Evolutionary conservation across 2,329 filamentous ascomycete species (phyloP).

Genomic region (Neocatenulostroma microsporum): DNA sequence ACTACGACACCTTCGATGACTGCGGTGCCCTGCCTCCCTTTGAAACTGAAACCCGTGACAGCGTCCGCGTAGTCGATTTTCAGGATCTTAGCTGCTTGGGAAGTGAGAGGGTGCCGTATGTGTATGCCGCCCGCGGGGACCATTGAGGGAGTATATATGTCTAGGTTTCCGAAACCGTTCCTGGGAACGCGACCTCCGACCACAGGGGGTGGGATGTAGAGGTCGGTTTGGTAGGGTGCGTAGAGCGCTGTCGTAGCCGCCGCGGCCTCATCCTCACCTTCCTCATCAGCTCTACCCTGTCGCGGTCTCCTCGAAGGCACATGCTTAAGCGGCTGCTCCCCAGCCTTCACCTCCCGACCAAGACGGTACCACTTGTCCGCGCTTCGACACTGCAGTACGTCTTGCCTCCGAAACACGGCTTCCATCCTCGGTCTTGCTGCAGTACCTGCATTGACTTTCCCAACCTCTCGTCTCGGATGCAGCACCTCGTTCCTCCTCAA

Average conservation of each 20-base stretch:
- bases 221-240: conserved; percentile 54
- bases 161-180: conserved; percentile 56
- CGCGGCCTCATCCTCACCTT: conserved; percentile 29
- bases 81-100: conserved; percentile 64
- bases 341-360: conserved; percentile 67
- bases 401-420: conserved; percentile 69
- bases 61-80: conserved; percentile 83
- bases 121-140: conserved; percentile 54
- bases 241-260: conserved; percentile 52
- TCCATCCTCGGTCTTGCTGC: conserved; percentile 55
- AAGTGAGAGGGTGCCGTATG: conserved; percentile 51
- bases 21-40: conserved; percentile 71
- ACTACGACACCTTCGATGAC: conserved; percentile 72
- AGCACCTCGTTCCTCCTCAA: conserved; percentile 77
- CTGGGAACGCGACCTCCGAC: conserved; percentile 60
- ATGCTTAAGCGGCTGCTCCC: conserved; percentile 77
- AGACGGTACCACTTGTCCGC: conserved; percentile 86
- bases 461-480: conserved; percentile 61
- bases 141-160: conserved; percentile 58
- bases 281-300: conserved; percentile 24
- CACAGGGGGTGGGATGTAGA: conserved; percentile 70
- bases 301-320: conserved; percentile 24
- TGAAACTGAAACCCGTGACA: conserved; percentile 83
- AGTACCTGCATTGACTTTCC: conserved; percentile 64
- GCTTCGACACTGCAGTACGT: conserved; percentile 71